A percentile compares a stretch with the other conserved stretches of the same genome.
These are phyloP conservation scores for Bipolaris sorokiniana DNA, from an alignment of 2,329 filamentous ascomycete genomes.

Conservation along the genomic window DNA sequence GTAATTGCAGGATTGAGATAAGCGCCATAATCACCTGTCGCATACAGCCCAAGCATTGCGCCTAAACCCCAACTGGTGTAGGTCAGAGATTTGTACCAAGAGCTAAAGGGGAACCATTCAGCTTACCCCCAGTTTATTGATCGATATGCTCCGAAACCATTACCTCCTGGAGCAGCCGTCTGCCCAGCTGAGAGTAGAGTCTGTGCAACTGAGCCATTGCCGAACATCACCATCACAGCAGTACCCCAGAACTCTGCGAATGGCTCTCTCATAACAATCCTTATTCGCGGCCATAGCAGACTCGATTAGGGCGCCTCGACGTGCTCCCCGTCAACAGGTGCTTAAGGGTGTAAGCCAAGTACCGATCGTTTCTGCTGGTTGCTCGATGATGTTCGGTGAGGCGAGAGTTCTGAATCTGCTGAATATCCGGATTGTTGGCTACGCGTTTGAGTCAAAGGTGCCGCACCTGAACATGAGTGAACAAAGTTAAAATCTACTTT, in stretches of 20 bases:
- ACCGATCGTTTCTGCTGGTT: constrained; percentile 31
- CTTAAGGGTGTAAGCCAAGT: constrained; percentile 49
- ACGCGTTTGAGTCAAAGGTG: constrained; percentile 23
- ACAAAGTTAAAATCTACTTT: not conserved
- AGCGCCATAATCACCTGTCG: constrained; percentile 68
- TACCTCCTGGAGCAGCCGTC: constrained; percentile 49
- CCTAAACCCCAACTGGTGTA: constrained; percentile 44
- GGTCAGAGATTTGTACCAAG: constrained; percentile 7
- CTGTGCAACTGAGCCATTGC: constrained; percentile 54
- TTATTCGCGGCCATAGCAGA: constrained; percentile 48
- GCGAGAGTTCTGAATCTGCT: constrained; percentile 10
- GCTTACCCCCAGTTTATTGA: constrained; percentile 52
- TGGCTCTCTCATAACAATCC: constrained; percentile 50
- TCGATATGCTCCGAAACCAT: constrained; percentile 53
- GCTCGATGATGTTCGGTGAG: constrained; percentile 31
- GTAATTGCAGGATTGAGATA: constrained; percentile 73
- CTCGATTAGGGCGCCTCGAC: constrained; percentile 45
- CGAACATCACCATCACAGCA: constrained; percentile 53
- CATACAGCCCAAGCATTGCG: constrained; percentile 63
- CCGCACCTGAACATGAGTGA: constrained; percentile 5
- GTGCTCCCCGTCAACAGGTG: constrained; percentile 52
- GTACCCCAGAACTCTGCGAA: constrained; percentile 55
- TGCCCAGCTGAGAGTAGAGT: constrained; percentile 49
- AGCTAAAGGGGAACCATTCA: not conserved
- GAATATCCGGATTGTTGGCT: constrained; percentile 28